Conservation (phyloP, 306 rosid species). For the Dicorynia guianensis region DNA sequence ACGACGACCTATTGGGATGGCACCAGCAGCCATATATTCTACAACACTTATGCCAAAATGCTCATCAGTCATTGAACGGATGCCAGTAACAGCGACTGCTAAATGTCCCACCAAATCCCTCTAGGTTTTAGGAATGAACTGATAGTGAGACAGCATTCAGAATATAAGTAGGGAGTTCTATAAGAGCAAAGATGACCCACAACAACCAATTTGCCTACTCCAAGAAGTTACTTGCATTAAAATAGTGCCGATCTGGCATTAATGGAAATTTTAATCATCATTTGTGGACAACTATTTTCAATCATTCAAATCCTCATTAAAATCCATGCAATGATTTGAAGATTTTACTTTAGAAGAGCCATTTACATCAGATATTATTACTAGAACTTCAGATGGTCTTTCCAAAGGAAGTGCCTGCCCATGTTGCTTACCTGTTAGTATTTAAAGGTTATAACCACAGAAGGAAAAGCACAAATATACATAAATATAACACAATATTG, state of each 20-base stretch:
- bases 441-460: no score
- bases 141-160: constrained; percentile 19
- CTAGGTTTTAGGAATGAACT: constrained; percentile 41
- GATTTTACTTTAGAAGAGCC: no score
- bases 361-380: no score
- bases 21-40: no score
- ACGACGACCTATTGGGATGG: constrained; percentile 86
- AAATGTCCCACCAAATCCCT: constrained; percentile 83
- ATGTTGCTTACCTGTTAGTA: no score
- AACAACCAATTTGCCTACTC: not conserved
- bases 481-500: not conserved
- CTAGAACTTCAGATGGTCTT: no score
- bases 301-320: constrained; percentile 15
- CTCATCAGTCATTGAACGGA: constrained; percentile 97
- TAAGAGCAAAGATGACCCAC: no score
- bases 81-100: constrained; percentile 80
- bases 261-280: not conserved
- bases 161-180: no score
- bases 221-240: not conserved
- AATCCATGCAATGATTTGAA: no score
- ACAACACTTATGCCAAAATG: constrained; percentile 96
- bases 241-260: not conserved
- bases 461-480: constrained; percentile 2
- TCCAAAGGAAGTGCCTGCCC: no score
- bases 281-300: not conserved